Evolutionary conservation across 139 green algal species (phyloP).

Genomic region (Raphidocelis subcapitata): DNA sequence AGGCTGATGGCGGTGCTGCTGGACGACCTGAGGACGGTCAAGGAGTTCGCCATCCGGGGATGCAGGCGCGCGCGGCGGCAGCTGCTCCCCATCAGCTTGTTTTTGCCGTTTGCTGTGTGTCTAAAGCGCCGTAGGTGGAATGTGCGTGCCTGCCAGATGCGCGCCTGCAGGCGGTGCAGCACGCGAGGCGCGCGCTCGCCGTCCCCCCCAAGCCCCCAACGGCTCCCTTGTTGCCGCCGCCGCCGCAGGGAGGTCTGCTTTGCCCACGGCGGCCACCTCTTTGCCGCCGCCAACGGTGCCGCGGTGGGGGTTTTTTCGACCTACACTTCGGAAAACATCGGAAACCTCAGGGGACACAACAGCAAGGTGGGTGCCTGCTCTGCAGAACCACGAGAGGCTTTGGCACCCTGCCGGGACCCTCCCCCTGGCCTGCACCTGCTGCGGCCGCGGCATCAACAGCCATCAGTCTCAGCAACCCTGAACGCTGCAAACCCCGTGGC

Average conservation of each 20-base stretch:
- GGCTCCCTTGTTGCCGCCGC: background rate
- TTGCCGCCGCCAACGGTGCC: slow-evolving; percentile 86
- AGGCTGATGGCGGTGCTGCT: slow-evolving; percentile 86
- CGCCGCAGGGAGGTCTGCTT: slow-evolving; percentile 51
- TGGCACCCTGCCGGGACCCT: no score
- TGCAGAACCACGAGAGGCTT: background rate
- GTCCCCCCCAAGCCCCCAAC: no score
- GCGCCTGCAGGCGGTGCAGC: no score
- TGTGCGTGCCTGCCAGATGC: no score
- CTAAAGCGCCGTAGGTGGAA: no score
- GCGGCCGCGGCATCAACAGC: no score
- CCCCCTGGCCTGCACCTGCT: no score
- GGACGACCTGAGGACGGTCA: slow-evolving; percentile 71
- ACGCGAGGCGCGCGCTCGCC: no score
- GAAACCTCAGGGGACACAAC: slow-evolving; percentile 82
- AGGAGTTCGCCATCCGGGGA: slow-evolving; percentile 77
- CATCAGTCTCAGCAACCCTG: no score
- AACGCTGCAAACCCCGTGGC: no score
- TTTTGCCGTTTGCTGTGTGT: background rate
- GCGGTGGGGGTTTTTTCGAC: slow-evolving; percentile 86
- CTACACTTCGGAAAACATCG: slow-evolving; percentile 85
- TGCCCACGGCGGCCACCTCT: slow-evolving; percentile 82
- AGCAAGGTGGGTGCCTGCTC: slow-evolving; percentile 61
- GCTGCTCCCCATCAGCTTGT: background rate
- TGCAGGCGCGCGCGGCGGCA: slow-evolving; percentile 54